Conservation (phyloP, 306 rosid species). For the Vigna hirtella region DNA sequence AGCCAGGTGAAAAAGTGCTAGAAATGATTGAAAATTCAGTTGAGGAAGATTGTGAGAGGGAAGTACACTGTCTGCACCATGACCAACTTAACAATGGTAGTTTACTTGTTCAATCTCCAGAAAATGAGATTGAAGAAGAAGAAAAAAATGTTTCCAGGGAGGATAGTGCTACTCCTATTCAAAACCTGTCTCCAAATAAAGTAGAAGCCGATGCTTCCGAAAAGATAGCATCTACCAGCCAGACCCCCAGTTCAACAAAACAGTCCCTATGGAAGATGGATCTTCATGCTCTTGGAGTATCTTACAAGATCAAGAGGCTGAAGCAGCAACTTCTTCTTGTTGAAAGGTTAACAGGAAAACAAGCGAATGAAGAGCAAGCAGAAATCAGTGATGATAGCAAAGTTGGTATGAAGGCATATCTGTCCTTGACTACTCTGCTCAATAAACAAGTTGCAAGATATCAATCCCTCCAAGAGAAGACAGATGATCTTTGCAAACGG, state of each 20-base stretch:
- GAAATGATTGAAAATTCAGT: conserved; percentile 54
- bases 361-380: conserved; percentile 53
- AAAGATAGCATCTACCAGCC: conserved; percentile 48
- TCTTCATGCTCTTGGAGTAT: conserved; percentile 88
- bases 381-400: conserved; percentile 57
- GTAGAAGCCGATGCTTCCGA: conserved; percentile 42
- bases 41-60: conserved; percentile 50
- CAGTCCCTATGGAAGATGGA: conserved; percentile 86
- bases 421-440: conserved; percentile 61
- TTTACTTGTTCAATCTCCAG: conserved; percentile 50
- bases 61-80: conserved; percentile 29
- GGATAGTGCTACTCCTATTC: conserved; percentile 36
- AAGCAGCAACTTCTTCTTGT: conserved; percentile 88
- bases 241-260: conserved; percentile 56
- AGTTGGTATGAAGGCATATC: conserved; percentile 58
- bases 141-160: conserved; percentile 41
- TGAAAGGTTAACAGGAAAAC: conserved; percentile 81
- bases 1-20: conserved; percentile 56
- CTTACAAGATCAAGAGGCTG: conserved; percentile 93
- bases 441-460: conserved; percentile 84
- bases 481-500: conserved; percentile 81
- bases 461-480: conserved; percentile 82
- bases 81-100: conserved; percentile 32
- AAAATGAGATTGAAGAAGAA: conserved; percentile 50
- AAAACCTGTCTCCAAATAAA: conserved; percentile 42